These are phyloP conservation scores for Phytopythium oedochilum DNA, from an alignment of 352 stramenopile genomes.

Conservation along the genomic window DNA sequence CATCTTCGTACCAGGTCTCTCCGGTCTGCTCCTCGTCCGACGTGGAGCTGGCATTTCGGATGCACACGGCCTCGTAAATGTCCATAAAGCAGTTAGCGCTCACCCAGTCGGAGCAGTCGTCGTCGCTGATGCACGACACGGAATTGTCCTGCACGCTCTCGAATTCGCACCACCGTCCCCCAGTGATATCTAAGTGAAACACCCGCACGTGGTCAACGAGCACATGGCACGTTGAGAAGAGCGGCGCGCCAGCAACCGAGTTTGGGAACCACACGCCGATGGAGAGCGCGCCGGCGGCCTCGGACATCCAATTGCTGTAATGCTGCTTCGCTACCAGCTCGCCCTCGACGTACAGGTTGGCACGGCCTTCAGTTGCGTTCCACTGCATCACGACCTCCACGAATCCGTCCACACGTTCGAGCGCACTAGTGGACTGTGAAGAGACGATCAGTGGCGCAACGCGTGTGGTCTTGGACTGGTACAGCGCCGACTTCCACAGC, in stretches of 20 bases:
- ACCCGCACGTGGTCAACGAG: slow-evolving; percentile 47
- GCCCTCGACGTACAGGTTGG: slow-evolving; percentile 63
- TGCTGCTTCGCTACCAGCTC: slow-evolving; percentile 40
- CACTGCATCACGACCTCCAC: slow-evolving; percentile 61
- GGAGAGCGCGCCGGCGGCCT: slow-evolving; percentile 16
- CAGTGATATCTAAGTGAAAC: slow-evolving; percentile 51
- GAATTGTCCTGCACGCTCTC: slow-evolving; percentile 17
- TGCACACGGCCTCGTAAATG: slow-evolving; percentile 51
- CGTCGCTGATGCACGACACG: slow-evolving; percentile 27
- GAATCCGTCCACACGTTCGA: slow-evolving; percentile 13
- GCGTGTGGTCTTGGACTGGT: slow-evolving; percentile 42
- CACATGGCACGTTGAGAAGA: slow-evolving; percentile 45
- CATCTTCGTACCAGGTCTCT: slow-evolving; percentile 5
- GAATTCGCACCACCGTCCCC: slow-evolving; percentile 59
- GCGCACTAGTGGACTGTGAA: slow-evolving; percentile 7
- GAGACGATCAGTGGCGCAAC: slow-evolving; percentile 24
- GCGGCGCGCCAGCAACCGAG: slow-evolving; percentile 44
- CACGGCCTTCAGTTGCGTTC: slow-evolving; percentile 41
- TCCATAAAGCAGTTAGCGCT: slow-evolving; percentile 51
- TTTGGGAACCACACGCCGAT: slow-evolving; percentile 73
- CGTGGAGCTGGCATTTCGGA: slow-evolving; percentile 2
- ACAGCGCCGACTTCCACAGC: slow-evolving; percentile 55
- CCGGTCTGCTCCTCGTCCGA: neutral
- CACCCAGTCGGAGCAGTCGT: slow-evolving; percentile 45
- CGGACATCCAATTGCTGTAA: neutral